phyloP scores from a whole-genome alignment of 2,329 filamentous ascomycete genomes.

The Tolypocladium album region DNA sequence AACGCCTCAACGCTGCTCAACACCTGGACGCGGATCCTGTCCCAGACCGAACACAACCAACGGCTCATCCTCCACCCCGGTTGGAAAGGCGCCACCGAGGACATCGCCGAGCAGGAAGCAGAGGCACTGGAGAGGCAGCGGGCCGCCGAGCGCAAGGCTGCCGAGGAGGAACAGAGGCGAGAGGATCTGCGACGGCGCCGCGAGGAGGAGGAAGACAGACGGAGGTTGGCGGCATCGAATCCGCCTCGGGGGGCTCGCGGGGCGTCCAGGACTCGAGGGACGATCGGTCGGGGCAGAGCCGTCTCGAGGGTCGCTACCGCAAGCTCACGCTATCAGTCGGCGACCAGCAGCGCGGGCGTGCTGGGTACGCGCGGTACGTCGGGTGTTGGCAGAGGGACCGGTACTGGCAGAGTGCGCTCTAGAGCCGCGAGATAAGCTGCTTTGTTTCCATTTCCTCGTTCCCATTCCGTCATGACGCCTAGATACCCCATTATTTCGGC shows the following conservation, averaged over 20 bases:
- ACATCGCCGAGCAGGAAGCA: constrained; percentile 76
- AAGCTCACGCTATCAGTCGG: constrained; percentile 16
- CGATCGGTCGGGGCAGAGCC: constrained; percentile 16
- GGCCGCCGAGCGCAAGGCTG: constrained; percentile 64
- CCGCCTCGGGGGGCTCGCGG: constrained; percentile 18
- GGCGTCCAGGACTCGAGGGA: constrained; percentile 16
- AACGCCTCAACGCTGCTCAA: constrained; percentile 85
- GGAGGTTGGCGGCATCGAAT: constrained; percentile 16
- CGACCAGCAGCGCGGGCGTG: constrained; percentile 14
- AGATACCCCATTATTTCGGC: constrained; percentile 42
- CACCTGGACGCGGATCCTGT: constrained; percentile 92
- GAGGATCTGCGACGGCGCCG: constrained; percentile 57
- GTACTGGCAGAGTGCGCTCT: constrained; percentile 20
- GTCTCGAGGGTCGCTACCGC: constrained; percentile 13
- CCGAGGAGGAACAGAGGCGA: constrained; percentile 67
- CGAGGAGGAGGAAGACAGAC: constrained; percentile 46
- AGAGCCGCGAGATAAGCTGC: constrained; percentile 17
- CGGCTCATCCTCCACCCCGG: constrained; percentile 76
- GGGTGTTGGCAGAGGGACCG: constrained; percentile 23
- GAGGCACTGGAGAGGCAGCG: constrained; percentile 65
- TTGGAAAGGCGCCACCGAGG: constrained; percentile 83
- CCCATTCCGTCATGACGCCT: constrained; percentile 1
- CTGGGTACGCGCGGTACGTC: constrained; percentile 21
- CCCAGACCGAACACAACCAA: constrained; percentile 96
- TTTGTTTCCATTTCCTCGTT: constrained; percentile 4